Base-by-base conservation (phyloP, 345 rosid genomes). In the Psidium guajava region DNA sequence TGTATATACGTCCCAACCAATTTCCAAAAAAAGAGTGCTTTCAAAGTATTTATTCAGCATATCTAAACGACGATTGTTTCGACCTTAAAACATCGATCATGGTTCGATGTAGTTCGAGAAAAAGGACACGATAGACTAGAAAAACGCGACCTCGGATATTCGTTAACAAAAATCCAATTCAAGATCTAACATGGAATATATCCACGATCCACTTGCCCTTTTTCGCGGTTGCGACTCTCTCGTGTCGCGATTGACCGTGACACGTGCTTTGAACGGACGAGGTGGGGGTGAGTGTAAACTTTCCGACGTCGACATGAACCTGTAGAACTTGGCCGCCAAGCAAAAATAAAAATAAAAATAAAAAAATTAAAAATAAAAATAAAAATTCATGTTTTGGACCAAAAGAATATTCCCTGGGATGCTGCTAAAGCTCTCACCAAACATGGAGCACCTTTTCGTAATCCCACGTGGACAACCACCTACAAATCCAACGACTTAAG, bases 221-320 rank as follows among this genome's bases (percentile, higher is more conserved):
- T 61, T 59, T 18, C 8, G 11, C 40, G 7, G 15, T 28, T 9
- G 40, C 0, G 40, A 14, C 73, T 59, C 36, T 14, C 6, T 27
- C 5, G 74, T 0, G 42, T 61, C 22, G 0, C 21, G 16, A 7
- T 36, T 16, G 75, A 20, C 44, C 0, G 22, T 0, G 52, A 11
- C 32, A 6, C 8, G 13, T 3, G 22, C 6, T 28, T 16, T 8
- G 22, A 61, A 28, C 18, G 42, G 75, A 64, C 11, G 16, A 21
- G 75, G 32, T 3, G 44, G 24, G n/a, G n/a, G n/a, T n/a, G 1
- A 9, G 1, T 1, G 13, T 27, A 61, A 61, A 61, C 74, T 32
- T 32, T 16, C 6, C 5, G 32, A 64, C 22, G 11, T 64, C 44
- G 75, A 32, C 75, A 15, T 0, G 3, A 18, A 64, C 77, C 44